Percentiles rank a stretch among this genome's conserved stretches.
Conservation (phyloP, 345 rosid species). For the Citrus hindsii region DNA sequence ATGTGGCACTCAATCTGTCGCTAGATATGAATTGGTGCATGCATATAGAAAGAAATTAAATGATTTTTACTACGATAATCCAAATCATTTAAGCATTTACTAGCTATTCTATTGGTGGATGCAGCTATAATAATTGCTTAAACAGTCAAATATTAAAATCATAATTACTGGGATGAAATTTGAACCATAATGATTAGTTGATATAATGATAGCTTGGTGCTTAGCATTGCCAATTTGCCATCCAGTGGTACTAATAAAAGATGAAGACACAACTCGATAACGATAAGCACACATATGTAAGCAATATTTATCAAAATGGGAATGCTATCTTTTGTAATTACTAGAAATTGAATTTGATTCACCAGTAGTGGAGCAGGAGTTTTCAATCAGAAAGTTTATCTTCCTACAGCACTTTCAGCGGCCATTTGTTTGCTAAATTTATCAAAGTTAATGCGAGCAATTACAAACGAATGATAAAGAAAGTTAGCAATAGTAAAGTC, state of each 20-base stretch:
- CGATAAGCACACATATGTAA: neutral
- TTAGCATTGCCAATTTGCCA: neutral
- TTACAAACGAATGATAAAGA: no score
- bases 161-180: conserved; percentile 5
- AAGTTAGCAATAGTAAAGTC: neutral
- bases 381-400: neutral
- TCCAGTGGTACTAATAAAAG: neutral
- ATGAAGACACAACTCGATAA: neutral
- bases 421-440: neutral
- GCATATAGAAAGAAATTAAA: no score
- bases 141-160: neutral
- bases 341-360: neutral
- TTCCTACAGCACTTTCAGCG: neutral
- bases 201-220: neutral
- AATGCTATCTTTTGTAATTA: neutral
- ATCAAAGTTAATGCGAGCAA: neutral
- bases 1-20: no score
- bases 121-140: neutral
- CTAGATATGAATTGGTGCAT: no score
- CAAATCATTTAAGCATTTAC: neutral
- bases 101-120: neutral
- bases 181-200: neutral
- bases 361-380: neutral
- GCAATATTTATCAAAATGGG: neutral
- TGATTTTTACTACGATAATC: neutral